Conservation (phyloP, 805 yeast species). For the Zygotorulaspora florentina region DNA sequence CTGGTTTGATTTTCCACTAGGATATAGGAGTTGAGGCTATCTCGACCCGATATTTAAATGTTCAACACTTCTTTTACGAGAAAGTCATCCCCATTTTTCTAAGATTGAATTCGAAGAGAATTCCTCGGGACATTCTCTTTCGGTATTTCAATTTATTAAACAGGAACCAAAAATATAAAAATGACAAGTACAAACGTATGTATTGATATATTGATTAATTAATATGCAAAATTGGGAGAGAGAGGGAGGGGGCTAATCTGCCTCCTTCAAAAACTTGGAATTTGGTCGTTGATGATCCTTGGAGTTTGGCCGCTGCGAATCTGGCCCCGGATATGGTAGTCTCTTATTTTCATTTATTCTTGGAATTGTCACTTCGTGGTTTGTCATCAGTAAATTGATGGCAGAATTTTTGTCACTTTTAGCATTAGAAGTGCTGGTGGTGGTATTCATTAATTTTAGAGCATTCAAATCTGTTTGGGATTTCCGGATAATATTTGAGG, state of each 20-base stretch:
- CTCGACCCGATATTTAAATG: no score
- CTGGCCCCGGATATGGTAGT: not conserved
- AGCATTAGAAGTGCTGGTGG: not conserved
- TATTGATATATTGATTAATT: not conserved
- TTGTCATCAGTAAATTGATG: not conserved
- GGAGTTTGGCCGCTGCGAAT: not conserved
- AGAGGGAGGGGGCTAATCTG: not conserved
- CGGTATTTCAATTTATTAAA: no score
- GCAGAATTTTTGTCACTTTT: not conserved
- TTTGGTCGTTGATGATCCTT: slow-evolving; percentile 1
- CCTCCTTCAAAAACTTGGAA: slow-evolving; percentile 6
- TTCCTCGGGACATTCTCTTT: no score
- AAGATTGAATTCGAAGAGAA: no score
- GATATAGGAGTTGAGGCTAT: no score
- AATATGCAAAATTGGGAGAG: not conserved
- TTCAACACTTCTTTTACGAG: no score
- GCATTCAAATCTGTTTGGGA: slow-evolving; percentile 30
- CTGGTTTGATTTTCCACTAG: not conserved
- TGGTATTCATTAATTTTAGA: slow-evolving; percentile 1
- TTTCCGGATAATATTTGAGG: slow-evolving; percentile 32
- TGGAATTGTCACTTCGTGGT: not conserved
- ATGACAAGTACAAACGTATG: not conserved
- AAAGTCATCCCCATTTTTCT: no score
- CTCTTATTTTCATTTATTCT: slow-evolving; percentile 2
- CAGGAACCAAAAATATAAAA: no score